A percentile compares a stretch with the other conserved stretches of the same genome.
phyloP scores from a whole-genome alignment of 2,329 filamentous ascomycete species.

The Metarhizium guizhouense region DNA sequence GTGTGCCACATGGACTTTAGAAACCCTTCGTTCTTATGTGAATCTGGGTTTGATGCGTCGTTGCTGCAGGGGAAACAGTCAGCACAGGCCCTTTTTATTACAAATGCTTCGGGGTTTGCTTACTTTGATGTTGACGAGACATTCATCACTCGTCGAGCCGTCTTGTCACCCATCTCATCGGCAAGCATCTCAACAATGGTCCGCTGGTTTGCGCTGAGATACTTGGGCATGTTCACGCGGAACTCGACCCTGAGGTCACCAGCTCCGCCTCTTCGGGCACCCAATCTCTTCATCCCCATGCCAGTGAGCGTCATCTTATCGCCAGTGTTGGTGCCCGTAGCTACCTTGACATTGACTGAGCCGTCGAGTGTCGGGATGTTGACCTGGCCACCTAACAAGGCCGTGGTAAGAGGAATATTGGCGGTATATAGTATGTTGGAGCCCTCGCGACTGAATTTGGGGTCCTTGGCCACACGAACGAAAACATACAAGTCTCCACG shows the following conservation, averaged over 20 bases:
- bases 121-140: conserved; percentile 30
- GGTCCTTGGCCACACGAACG: conserved; percentile 80
- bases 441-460: conserved; percentile 79
- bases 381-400: conserved; percentile 83
- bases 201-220: conserved; percentile 80
- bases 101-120: background rate
- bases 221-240: conserved; percentile 92
- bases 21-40: conserved; percentile 78
- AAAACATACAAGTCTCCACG: conserved; percentile 87
- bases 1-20: conserved; percentile 91
- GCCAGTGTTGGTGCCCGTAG: conserved; percentile 84
- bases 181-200: conserved; percentile 93
- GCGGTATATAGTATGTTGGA: conserved; percentile 91
- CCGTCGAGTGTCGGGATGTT: conserved; percentile 84
- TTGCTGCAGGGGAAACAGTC: background rate
- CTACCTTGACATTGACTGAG: conserved; percentile 81
- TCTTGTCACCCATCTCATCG: conserved; percentile 91
- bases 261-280: conserved; percentile 52
- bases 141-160: conserved; percentile 88
- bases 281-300: conserved; percentile 88
- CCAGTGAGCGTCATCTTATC: conserved; percentile 83
- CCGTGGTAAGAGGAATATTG: conserved; percentile 83
- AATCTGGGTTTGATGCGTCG: conserved; percentile 25
- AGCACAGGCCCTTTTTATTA: background rate
- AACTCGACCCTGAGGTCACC: conserved; percentile 93